Conservation (phyloP, 2,329 filamentous ascomycete species). For the Colletotrichum limetticola region DNA sequence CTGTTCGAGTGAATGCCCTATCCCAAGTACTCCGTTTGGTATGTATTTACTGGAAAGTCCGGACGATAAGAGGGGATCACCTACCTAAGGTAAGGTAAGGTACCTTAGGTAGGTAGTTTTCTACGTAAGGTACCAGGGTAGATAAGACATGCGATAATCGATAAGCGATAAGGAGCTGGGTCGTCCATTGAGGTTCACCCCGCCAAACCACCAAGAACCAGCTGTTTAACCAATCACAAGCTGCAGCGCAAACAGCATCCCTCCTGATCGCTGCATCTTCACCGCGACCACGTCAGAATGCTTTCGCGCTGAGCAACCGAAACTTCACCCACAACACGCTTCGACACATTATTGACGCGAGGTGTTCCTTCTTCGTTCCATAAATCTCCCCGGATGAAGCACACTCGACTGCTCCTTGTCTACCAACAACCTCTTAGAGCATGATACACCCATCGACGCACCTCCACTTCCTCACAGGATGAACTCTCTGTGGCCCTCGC, state of each 20-base stretch:
- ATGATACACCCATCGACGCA: constrained; percentile 12
- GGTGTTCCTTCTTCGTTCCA: not conserved
- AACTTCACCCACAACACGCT: constrained; percentile 1
- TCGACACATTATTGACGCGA: not conserved
- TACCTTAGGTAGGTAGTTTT: not conserved
- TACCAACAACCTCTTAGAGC: constrained; percentile 7
- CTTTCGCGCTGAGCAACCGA: constrained; percentile 19
- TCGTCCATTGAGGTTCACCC: constrained; percentile 19
- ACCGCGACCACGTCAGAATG: constrained; percentile 9
- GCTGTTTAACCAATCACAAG: constrained; percentile 26
- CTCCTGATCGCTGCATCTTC: constrained; percentile 22
- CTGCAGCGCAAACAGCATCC: constrained; percentile 33
- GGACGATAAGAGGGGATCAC: not conserved
- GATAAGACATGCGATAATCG: constrained; percentile 7
- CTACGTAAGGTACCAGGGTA: too few relatives aligned
- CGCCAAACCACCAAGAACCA: constrained; percentile 23
- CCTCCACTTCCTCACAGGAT: constrained; percentile 45
- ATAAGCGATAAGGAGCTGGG: not conserved
- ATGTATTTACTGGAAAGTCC: not conserved
- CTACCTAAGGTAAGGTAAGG: not conserved
- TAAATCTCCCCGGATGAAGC: not conserved
- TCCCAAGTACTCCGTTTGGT: too few relatives aligned
- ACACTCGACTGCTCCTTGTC: not conserved
- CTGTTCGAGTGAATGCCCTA: not conserved
- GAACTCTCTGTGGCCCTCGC: constrained; percentile 57